A percentile compares a stretch with the other conserved stretches of the same genome.
These are phyloP conservation scores for Mycosphaerelloides madeirae DNA, from an alignment of 2,329 filamentous ascomycete species.

Conservation along the genomic window DNA sequence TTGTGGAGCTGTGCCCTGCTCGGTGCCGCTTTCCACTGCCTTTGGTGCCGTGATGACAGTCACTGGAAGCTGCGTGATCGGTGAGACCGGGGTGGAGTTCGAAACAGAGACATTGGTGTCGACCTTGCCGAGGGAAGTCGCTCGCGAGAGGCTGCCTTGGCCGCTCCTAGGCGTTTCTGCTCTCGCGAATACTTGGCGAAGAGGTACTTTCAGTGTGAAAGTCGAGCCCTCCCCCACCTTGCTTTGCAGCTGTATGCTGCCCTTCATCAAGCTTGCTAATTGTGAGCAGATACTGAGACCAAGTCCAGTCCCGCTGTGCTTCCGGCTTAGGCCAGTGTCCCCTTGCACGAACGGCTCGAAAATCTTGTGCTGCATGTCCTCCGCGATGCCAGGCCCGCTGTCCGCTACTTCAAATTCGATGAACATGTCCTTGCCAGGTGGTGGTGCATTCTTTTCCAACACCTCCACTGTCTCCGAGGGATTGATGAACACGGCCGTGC, in stretches of 20 bases:
- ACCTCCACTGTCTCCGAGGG: slow-evolving; percentile 8
- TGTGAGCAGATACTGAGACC: slow-evolving; percentile 88
- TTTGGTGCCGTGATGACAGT: neutral
- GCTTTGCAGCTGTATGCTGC: slow-evolving; percentile 67
- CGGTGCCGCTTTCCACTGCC: neutral
- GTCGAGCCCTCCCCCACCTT: slow-evolving; percentile 69
- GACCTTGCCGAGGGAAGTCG: slow-evolving; percentile 3
- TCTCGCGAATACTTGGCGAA: slow-evolving; percentile 61
- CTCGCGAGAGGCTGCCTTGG: slow-evolving; percentile 3
- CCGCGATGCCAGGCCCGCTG: slow-evolving; percentile 78
- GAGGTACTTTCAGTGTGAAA: slow-evolving; percentile 76
- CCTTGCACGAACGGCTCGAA: slow-evolving; percentile 95
- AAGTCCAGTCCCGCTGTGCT: slow-evolving; percentile 82
- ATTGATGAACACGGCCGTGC: slow-evolving; percentile 18
- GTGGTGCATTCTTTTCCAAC: slow-evolving; percentile 21
- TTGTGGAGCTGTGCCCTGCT: neutral
- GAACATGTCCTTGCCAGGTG: slow-evolving; percentile 60
- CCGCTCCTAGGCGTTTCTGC: neutral
- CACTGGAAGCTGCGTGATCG: neutral
- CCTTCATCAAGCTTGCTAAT: slow-evolving; percentile 76
- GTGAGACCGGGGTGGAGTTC: neutral
- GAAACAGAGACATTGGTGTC: neutral
- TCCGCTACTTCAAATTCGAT: slow-evolving; percentile 90
- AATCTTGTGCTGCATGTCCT: slow-evolving; percentile 70
- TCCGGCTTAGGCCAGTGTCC: slow-evolving; percentile 83